Conservation (phyloP, 164 flowering plant species). For the Platanus orientalis region DNA sequence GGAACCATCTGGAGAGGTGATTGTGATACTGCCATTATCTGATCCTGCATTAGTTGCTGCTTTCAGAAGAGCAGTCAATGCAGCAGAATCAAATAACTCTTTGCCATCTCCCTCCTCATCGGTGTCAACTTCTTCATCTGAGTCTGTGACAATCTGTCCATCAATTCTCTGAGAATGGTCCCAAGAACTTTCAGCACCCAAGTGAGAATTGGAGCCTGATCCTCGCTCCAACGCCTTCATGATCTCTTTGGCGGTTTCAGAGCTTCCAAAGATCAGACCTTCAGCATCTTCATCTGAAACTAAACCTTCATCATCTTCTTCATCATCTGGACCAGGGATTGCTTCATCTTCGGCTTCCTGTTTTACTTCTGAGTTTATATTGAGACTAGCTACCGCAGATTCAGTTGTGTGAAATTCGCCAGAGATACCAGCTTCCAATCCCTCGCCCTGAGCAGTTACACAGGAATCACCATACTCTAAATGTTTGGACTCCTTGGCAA, state of each 20-base stretch:
- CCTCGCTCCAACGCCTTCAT: conserved; percentile 65
- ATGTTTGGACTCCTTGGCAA: conserved; percentile 9
- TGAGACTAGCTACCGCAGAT: conserved; percentile 8
- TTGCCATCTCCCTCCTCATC: conserved; percentile 79
- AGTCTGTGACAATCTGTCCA: conserved; percentile 80
- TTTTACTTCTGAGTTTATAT: conserved; percentile 8
- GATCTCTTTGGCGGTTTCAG: conserved; percentile 61
- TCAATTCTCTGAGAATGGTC: conserved; percentile 49
- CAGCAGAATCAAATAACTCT: conserved; percentile 82
- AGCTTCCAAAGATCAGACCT: conserved; percentile 47
- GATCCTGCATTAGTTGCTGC: no score
- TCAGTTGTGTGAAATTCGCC: conserved; percentile 1
- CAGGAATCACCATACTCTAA: conserved; percentile 4
- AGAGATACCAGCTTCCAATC: conserved; percentile 12
- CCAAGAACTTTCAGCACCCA: conserved; percentile 37
- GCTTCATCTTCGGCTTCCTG: conserved; percentile 23
- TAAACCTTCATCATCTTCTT: conserved; percentile 36
- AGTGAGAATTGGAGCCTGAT: conserved; percentile 43
- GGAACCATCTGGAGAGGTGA: conserved; percentile 69
- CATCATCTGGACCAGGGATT: conserved; percentile 18
- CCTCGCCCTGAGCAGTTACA: conserved; percentile 11
- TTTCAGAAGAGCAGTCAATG: conserved; percentile 86
- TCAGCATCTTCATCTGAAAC: conserved; percentile 49
- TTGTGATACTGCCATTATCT: conserved; percentile 52
- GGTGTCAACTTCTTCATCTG: conserved; percentile 83